Evolutionary conservation across 2,329 filamentous ascomycete genomes (phyloP).

Genomic region (Fusarium sp.): DNA sequence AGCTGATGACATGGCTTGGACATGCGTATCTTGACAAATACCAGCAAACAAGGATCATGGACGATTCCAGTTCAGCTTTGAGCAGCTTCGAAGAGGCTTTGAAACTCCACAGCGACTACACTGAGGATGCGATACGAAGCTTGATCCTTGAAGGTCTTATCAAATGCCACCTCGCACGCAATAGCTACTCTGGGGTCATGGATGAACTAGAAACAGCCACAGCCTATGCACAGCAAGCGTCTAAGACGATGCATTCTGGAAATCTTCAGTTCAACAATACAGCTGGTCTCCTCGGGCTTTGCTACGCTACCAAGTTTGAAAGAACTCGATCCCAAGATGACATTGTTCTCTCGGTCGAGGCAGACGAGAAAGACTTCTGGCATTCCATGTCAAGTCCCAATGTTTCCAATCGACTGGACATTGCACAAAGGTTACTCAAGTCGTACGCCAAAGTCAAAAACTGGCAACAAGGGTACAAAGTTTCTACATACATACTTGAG

Average conservation of each 20-base stretch:
- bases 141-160: neutral
- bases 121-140: neutral
- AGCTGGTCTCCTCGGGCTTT: neutral
- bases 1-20: neutral
- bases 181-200: accelerated
- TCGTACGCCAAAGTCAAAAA: accelerated
- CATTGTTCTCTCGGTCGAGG: neutral
- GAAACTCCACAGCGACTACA: accelerated
- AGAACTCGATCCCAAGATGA: neutral
- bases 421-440: neutral
- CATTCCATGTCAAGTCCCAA: neutral
- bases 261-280: neutral
- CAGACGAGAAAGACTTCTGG: neutral
- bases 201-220: accelerated
- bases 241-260: accelerated
- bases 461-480: neutral
- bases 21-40: neutral
- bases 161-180: accelerated
- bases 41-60: neutral
- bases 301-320: neutral
- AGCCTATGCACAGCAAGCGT: neutral
- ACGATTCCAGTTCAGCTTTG: neutral
- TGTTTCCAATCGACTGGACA: neutral
- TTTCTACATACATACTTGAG: neutral
- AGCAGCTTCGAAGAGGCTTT: neutral